Base-by-base conservation (phyloP, 1,284 basidiomycete genomes). In the Cutaneotrichosporon sp. region DNA sequence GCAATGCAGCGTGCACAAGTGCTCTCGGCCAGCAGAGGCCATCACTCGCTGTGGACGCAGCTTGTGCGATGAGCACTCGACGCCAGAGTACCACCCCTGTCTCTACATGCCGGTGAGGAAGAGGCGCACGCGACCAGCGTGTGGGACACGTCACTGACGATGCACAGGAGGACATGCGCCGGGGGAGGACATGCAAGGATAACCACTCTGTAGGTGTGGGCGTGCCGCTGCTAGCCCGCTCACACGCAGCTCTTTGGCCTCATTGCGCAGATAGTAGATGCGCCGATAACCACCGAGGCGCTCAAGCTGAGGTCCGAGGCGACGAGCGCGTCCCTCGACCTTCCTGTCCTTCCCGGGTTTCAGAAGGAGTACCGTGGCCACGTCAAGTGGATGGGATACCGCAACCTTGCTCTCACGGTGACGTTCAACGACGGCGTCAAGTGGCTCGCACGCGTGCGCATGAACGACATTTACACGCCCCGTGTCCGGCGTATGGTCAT, bases 361-460 rank as follows among this genome's bases (percentile, higher is more conserved):
- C 36, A 38, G 46, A 40, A 40, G 17, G 46, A 48, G 46, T 48
- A 48, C 38, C 46, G 46, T 10, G 46, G 46, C 4, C 36, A 20
- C 3, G n/a, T 48, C 36, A 48, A 48, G 38, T 48, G 46, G 46
- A 48, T 48, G 46, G 46, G 46, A 8, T 48, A 48, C 37, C 36
- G 46, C 18, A 48, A 48, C 37, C 21, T 48, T 33, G 46, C 46
- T 3, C 46, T 48, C 46, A 39, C 37, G 1, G 17, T 49, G 26
- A 35, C 38, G 9, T 49, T 49, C 33, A 35, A 40, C n/a, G 47
- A 49, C 20, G 47, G 47, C 14, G 47, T 36, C 13, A 18, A 26
- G 14, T 49, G 47, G 47, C 39, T 49, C 33, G 47, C 47, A 1
- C 47, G 47, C 14, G 39, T 49, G 18, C 47, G 47, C 9, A 26